phyloP scores from a whole-genome alignment of 495 filamentous ascomycete species.

The Polyplosphaeria fusca region DNA sequence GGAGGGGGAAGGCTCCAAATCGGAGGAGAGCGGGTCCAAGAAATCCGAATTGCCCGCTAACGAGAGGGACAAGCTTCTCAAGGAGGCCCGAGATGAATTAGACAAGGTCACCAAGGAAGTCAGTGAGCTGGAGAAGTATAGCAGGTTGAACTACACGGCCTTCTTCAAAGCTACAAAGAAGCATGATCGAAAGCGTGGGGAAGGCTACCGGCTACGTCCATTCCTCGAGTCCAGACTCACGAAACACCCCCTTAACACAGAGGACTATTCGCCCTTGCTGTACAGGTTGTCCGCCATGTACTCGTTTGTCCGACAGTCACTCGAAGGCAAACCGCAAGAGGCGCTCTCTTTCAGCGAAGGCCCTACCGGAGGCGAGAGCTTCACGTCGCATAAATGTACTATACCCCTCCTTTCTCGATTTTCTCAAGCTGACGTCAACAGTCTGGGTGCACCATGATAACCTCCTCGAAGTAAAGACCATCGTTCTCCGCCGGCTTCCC shows the following conservation, averaged over 20 bases:
- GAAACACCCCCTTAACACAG: conserved; percentile 87
- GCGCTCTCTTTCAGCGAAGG: conserved; percentile 35
- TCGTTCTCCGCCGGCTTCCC: conserved; percentile 83
- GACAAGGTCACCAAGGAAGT: conserved; percentile 86
- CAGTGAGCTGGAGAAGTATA: conserved; percentile 91
- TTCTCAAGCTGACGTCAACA: conserved; percentile 30
- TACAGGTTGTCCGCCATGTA: conserved; percentile 94
- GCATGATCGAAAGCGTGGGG: conserved; percentile 84
- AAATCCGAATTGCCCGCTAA: conserved; percentile 35
- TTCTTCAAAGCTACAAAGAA: conserved; percentile 98
- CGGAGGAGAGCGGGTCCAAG: conserved; percentile 39
- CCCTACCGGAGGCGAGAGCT: conserved; percentile 58
- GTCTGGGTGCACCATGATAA: conserved; percentile 97
- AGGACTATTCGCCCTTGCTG: conserved; percentile 86
- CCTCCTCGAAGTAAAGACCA: conserved; percentile 91
- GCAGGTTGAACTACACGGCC: conserved; percentile 92
- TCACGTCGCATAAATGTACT: conserved; percentile 85
- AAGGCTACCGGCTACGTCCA: conserved; percentile 77
- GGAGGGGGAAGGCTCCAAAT: conserved; percentile 33
- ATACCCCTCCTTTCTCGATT: conserved; percentile 12
- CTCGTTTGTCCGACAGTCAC: conserved; percentile 80
- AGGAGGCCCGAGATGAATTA: conserved; percentile 71
- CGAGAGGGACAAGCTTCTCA: conserved; percentile 54
- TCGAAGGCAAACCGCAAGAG: conserved; percentile 53
- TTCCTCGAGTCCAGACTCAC: conserved; percentile 85